phyloP scores from a whole-genome alignment of 192 early-diverging fungal species.

The Funneliformis mosseae region DNA sequence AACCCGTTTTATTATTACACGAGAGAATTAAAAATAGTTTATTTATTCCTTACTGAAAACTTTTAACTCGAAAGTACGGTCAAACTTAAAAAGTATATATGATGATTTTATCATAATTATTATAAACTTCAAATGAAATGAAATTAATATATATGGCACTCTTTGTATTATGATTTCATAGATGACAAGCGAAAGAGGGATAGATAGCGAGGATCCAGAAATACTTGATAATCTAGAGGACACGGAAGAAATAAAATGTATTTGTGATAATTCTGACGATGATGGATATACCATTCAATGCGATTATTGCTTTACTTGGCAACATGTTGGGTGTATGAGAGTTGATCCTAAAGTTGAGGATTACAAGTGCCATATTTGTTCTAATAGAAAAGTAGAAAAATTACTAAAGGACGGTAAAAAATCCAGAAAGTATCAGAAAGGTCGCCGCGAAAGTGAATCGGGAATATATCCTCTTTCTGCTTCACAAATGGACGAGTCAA shows the following conservation, averaged over 20 bases:
- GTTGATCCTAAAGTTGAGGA: constrained; percentile 54
- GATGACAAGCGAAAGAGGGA: constrained; percentile 10
- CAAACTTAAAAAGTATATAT: background rate
- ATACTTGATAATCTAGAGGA: constrained; percentile 64
- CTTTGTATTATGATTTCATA: background rate
- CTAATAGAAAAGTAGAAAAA: constrained; percentile 80
- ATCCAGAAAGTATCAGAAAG: constrained; percentile 48
- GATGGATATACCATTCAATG: constrained; percentile 98
- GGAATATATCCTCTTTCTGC: background rate
- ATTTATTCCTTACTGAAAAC: background rate
- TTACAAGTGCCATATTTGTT: constrained; percentile 79
- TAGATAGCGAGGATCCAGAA: background rate
- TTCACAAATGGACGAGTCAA: constrained; percentile 33
- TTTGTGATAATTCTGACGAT: constrained; percentile 87
- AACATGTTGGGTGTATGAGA: constrained; percentile 87
- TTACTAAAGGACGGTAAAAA: constrained; percentile 58
- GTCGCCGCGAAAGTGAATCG: constrained; percentile 4
- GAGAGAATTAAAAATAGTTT: background rate
- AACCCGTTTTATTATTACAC: background rate
- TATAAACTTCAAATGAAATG: background rate
- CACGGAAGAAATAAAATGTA: constrained; percentile 90
- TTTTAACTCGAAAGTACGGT: background rate
- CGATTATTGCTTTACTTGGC: constrained; percentile 93
- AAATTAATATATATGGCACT: background rate
- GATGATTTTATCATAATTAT: background rate